Conservation (phyloP, 2,329 filamentous ascomycete genomes). For the Ascochyta pisi region DNA sequence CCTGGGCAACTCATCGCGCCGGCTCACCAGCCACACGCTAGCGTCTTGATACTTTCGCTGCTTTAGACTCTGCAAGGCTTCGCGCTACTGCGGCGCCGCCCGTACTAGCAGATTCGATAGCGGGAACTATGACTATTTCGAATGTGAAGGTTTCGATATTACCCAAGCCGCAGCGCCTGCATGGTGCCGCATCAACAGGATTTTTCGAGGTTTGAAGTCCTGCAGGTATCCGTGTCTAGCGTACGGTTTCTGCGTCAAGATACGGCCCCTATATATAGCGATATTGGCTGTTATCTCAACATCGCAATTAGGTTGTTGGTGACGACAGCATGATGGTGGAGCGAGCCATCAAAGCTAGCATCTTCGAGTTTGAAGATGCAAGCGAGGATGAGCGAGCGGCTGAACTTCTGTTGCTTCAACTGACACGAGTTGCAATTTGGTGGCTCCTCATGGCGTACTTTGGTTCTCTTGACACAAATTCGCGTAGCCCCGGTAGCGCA, state of each 20-base stretch:
- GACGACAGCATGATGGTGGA: slow-evolving; percentile 4
- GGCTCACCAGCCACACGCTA: slow-evolving; percentile 16
- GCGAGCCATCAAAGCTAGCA: neutral
- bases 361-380: neutral
- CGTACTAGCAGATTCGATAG: slow-evolving; percentile 14
- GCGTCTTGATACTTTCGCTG: slow-evolving; percentile 3
- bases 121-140: slow-evolving; percentile 9
- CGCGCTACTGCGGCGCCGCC: slow-evolving; percentile 19
- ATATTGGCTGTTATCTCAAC: slow-evolving; percentile 17
- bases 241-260: neutral
- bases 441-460: neutral
- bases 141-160: slow-evolving; percentile 10
- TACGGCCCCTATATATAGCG: slow-evolving; percentile 9
- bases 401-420: neutral
- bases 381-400: slow-evolving; percentile 5
- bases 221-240: slow-evolving; percentile 8
- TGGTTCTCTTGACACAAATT: neutral
- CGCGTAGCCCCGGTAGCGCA: slow-evolving; percentile 1
- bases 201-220: slow-evolving; percentile 4
- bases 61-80: slow-evolving; percentile 9
- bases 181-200: slow-evolving; percentile 13
- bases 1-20: slow-evolving; percentile 9
- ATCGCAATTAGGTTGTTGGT: neutral
- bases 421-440: slow-evolving; percentile 2
- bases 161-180: slow-evolving; percentile 5